A percentile compares a stretch with the other conserved stretches of the same genome.
Conservation (phyloP, 2,329 filamentous ascomycete species). For the Diplodia scrobiculata region DNA sequence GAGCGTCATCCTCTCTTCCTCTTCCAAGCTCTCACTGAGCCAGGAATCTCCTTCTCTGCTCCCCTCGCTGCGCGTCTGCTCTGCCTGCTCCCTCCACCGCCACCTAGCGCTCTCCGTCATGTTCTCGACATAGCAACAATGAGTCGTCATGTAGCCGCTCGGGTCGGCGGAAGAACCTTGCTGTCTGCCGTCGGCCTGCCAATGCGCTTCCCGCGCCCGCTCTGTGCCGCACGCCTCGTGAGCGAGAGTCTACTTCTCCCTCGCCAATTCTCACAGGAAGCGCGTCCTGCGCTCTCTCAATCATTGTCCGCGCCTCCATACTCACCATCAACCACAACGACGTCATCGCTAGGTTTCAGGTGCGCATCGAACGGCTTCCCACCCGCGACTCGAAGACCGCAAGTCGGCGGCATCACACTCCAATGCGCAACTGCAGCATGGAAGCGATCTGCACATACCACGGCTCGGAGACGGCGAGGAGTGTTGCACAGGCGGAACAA, state of each 20-base stretch:
- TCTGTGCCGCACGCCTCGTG: slow-evolving; percentile 21
- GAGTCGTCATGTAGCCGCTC: slow-evolving; percentile 49
- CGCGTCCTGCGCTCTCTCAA: slow-evolving; percentile 1
- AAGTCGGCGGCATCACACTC: background rate
- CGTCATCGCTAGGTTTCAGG: slow-evolving; percentile 26
- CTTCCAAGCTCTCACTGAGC: slow-evolving; percentile 22
- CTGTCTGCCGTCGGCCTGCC: slow-evolving; percentile 39
- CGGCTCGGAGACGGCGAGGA: slow-evolving; percentile 31
- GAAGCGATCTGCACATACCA: slow-evolving; percentile 38
- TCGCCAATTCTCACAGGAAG: slow-evolving; percentile 4
- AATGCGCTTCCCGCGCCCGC: slow-evolving; percentile 27
- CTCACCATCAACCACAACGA: slow-evolving; percentile 19
- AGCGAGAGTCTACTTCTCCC: background rate
- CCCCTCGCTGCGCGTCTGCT: slow-evolving; percentile 4
- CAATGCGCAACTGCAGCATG: slow-evolving; percentile 33
- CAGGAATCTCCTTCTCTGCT: slow-evolving; percentile 1
- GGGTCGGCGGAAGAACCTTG: slow-evolving; percentile 42
- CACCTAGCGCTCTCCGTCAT: slow-evolving; percentile 33
- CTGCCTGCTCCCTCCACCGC: slow-evolving; percentile 28
- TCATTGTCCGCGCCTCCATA: background rate
- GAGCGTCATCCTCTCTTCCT: slow-evolving; percentile 30
- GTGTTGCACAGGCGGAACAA: slow-evolving; percentile 40
- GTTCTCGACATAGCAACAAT: slow-evolving; percentile 44
- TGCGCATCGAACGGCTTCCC: slow-evolving; percentile 3
- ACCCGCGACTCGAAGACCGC: background rate